phyloP scores from a whole-genome alignment of 2,329 filamentous ascomycete genomes.

The Penicillium sp. region DNA sequence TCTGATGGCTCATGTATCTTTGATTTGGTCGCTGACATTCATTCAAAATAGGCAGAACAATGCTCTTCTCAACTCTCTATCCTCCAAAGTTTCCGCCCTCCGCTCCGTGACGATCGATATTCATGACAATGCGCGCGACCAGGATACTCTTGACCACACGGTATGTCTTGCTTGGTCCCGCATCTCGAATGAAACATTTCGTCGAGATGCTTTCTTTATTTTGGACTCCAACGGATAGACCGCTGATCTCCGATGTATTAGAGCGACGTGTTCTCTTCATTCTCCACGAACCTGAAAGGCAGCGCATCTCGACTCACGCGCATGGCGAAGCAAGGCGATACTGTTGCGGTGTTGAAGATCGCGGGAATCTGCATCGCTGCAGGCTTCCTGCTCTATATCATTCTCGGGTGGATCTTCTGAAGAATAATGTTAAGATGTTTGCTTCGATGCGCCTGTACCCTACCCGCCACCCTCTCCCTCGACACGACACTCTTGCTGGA shows the following conservation, averaged over 20 bases:
- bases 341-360: slow-evolving; percentile 85
- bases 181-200: no score
- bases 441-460: not conserved
- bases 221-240: no score
- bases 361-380: slow-evolving; percentile 75
- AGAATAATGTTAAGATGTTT: not conserved
- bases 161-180: slow-evolving; percentile 52
- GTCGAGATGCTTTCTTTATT: no score
- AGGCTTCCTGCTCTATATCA: slow-evolving; percentile 76
- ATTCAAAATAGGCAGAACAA: slow-evolving; percentile 74
- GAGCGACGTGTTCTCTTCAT: slow-evolving; percentile 88
- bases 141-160: slow-evolving; percentile 83
- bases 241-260: slow-evolving; percentile 34
- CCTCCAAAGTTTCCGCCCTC: slow-evolving; percentile 85
- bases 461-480: not conserved
- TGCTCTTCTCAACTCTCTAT: slow-evolving; percentile 85
- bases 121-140: slow-evolving; percentile 90
- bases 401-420: slow-evolving; percentile 63
- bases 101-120: slow-evolving; percentile 96
- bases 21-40: not conserved
- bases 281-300: slow-evolving; percentile 79
- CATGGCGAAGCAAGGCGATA: slow-evolving; percentile 91
- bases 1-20: not conserved
- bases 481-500: slow-evolving; percentile 20
- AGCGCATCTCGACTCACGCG: slow-evolving; percentile 79